Base-by-base conservation (phyloP, 1,139 yeast genomes). In the Citeromyces hawaiiensis region DNA sequence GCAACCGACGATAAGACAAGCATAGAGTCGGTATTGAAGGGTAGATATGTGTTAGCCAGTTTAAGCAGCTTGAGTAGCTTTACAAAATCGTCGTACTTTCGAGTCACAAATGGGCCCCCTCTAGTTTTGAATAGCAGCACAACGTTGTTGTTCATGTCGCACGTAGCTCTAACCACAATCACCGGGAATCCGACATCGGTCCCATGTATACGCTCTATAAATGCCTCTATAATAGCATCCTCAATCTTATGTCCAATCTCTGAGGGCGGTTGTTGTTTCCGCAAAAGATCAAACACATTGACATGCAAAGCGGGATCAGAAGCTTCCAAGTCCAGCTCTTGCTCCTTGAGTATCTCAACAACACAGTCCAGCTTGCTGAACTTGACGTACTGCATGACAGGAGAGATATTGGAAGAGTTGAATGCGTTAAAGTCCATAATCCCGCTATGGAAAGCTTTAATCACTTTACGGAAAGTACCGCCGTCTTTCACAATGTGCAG, bases 361-460 rank as follows among this genome's bases (percentile, higher is more conserved):
- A 86, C 62, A 44, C 83, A 82, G 2, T 73, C 78, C 1, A 69
- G 41, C 37, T 94, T 64, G 45, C 77, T 78, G 56, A 77, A 86
- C 51, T 82, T 81, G 38, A 83, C 74, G 50, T 73, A 81, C 4
- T 75, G 64, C 68, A 79, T 76, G 42, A 86, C 54, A 0, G 96
- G 94, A 0, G 91, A 72, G 48, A 78, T 61, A 2, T 70, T 68
- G 46, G 72, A 72, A 17, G 55, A 52, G 51, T 88, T 88, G 25
- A 70, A 57, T 47, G 68, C 71, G 52, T 88, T 86, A 5, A 86
- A 64, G 51, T 85, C 72, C 34, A 73, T 48, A 15, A 63, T 58
- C 21, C 59, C 42, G 34, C 60, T 47, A 19, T 72, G 50, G 15
- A 71, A 47, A 2, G 44, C 36, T 11, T 39, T 32, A 30, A 57